Percentiles rank a stretch among this genome's conserved stretches.
These are phyloP conservation scores for Paecilomyces formosus DNA, from an alignment of 2,329 filamentous ascomycete species.

Conservation along the genomic window DNA sequence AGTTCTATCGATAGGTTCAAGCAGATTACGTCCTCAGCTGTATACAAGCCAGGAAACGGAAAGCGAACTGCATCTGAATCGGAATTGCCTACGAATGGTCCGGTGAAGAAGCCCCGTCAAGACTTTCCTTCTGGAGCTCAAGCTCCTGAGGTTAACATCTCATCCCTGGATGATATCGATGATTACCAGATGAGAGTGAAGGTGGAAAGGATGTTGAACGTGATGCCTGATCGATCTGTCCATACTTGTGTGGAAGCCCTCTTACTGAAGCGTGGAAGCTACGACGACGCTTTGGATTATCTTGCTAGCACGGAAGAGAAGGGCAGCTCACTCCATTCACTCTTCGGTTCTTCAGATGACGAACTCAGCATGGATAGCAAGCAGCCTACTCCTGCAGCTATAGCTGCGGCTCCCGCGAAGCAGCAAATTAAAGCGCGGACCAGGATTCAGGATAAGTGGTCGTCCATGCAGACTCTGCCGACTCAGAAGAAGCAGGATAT, in stretches of 20 bases:
- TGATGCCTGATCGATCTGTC: constrained; percentile 43
- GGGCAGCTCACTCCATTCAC: constrained; percentile 8
- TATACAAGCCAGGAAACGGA: constrained; percentile 31
- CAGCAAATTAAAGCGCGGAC: constrained; percentile 48
- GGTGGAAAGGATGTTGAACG: constrained; percentile 44
- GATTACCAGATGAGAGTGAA: constrained; percentile 45
- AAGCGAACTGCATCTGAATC: constrained; percentile 40
- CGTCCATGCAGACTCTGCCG: constrained; percentile 36
- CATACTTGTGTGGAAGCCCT: constrained; percentile 45
- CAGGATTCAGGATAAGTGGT: constrained; percentile 54
- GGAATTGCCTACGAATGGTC: constrained; percentile 30
- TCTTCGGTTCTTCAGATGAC: constrained; percentile 31
- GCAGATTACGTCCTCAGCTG: constrained; percentile 35
- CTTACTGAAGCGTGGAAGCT: constrained; percentile 42
- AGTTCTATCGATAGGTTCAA: constrained; percentile 29
- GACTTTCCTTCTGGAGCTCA: constrained; percentile 39
- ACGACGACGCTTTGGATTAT: constrained; percentile 46
- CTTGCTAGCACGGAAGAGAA: constrained; percentile 35
- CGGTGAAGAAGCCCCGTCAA: constrained; percentile 34
- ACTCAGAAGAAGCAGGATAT: constrained; percentile 13
- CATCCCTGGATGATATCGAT: constrained; percentile 42
- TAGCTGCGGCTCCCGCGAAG: constrained; percentile 31
- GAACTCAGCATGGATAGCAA: constrained; percentile 24
- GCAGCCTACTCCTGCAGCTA: constrained; percentile 3
- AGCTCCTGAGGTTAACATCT: constrained; percentile 33